These are phyloP conservation scores for Megacollybia marginata DNA, from an alignment of 768 basidiomycete species.

Conservation along the genomic window DNA sequence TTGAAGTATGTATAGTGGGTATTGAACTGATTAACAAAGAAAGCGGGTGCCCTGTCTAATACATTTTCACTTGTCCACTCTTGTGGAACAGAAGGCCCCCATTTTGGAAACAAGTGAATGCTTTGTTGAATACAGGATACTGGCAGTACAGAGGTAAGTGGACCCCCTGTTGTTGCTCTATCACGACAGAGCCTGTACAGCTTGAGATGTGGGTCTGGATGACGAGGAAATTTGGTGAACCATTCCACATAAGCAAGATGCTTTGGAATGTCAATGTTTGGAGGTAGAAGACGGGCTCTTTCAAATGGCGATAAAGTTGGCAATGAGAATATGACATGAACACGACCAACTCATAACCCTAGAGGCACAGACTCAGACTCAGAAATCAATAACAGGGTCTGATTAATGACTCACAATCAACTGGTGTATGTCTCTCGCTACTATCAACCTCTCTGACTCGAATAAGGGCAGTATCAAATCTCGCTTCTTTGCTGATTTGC, in stretches of 20 bases:
- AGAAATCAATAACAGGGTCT: not conserved
- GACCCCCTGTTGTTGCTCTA: not conserved
- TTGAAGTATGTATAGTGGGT: not conserved
- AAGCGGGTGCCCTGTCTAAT: constrained; percentile 10
- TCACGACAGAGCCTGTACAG: not conserved
- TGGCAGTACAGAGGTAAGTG: not conserved
- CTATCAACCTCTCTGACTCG: not conserved
- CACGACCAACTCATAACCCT: constrained; percentile 18
- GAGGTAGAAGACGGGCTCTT: not conserved
- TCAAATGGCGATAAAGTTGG: not conserved
- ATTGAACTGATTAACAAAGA: constrained; percentile 12
- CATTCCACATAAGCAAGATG: not conserved
- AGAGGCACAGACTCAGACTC: constrained; percentile 1
- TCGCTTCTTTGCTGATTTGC: constrained; percentile 7
- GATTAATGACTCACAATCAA: not conserved
- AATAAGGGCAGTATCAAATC: constrained; percentile 29
- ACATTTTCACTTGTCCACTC: constrained; percentile 10
- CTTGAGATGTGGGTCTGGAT: not conserved
- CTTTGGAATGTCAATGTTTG: not conserved
- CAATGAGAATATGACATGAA: constrained; percentile 17
- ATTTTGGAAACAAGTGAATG: constrained; percentile 15
- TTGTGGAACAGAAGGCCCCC: constrained; percentile 4
- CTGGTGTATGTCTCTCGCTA: not conserved
- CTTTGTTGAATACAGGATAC: constrained; percentile 5
- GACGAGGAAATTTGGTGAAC: not conserved